Percentiles rank a stretch among this genome's conserved stretches.
Conservation (phyloP, 1,284 basidiomycete species). For the Ustilago sp. region DNA sequence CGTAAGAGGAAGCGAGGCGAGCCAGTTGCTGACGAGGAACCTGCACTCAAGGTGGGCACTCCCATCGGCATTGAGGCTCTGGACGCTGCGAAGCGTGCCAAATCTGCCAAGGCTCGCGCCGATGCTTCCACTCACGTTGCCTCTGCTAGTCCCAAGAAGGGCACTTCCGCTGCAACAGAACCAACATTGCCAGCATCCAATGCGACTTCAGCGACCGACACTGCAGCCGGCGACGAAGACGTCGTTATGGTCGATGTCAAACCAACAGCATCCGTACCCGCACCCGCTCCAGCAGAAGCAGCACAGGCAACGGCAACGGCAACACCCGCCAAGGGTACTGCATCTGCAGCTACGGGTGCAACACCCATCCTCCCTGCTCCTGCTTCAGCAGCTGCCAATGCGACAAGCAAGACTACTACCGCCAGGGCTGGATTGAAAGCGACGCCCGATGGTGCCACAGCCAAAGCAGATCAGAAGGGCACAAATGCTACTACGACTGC, state of each 20-base stretch:
- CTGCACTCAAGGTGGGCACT: slow-evolving; percentile 61
- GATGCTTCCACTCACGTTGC: slow-evolving; percentile 22
- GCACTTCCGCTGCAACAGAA: slow-evolving; percentile 3
- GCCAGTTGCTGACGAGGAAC: slow-evolving; percentile 43
- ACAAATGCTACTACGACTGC: slow-evolving; percentile 10
- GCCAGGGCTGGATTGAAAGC: not conserved
- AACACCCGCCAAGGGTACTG: slow-evolving; percentile 4
- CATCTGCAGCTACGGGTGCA: slow-evolving; percentile 1
- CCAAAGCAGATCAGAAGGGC: slow-evolving; percentile 17
- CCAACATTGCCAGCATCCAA: not conserved
- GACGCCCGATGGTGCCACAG: not conserved
- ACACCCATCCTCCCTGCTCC: slow-evolving; percentile 12
- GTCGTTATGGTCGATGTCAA: slow-evolving; percentile 45
- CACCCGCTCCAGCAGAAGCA: not conserved
- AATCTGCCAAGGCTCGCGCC: slow-evolving; percentile 53
- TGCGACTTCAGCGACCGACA: not conserved
- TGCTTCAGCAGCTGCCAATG: slow-evolving; percentile 1
- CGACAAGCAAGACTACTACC: slow-evolving; percentile 1
- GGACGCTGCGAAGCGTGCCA: slow-evolving; percentile 52
- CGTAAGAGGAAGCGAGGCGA: slow-evolving; percentile 65
- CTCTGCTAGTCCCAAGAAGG: slow-evolving; percentile 38
- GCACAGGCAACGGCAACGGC: slow-evolving; percentile 8
- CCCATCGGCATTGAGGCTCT: slow-evolving; percentile 66
- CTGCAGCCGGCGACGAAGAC: slow-evolving; percentile 23
- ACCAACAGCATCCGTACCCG: slow-evolving; percentile 12